Evolutionary conservation across 129 eudicot species (phyloP).

Genomic region (Arctium lappa): DNA sequence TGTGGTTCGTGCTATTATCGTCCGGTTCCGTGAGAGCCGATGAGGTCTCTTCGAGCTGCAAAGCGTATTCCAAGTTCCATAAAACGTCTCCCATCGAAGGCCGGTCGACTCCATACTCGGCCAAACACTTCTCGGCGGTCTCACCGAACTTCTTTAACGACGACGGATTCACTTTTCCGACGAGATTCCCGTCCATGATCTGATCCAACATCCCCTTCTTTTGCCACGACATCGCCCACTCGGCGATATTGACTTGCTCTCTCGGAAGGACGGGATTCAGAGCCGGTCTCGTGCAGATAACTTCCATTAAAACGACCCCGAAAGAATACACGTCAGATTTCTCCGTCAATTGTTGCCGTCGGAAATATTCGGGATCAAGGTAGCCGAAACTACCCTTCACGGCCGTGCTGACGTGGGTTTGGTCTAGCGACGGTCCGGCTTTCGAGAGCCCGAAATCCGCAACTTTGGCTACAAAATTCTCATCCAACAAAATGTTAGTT

Average conservation of each 20-base stretch:
- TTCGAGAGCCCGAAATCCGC: conserved; percentile 86
- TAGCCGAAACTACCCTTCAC: conserved; percentile 54
- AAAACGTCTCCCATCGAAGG: conserved; percentile 86
- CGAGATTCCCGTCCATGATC: conserved; percentile 49
- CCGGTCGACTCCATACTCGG: conserved; percentile 64
- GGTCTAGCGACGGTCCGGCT: conserved; percentile 73
- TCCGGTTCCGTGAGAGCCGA: conserved; percentile 29
- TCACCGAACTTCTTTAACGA: conserved; percentile 60
- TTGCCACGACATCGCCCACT: conserved; percentile 85
- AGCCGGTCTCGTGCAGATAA: conserved; percentile 67
- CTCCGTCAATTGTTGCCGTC: conserved; percentile 28
- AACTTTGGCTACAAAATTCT: conserved; percentile 66
- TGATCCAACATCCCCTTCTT: conserved; percentile 52
- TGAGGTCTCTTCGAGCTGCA: conserved; percentile 74
- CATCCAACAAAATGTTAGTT: conserved; percentile 74
- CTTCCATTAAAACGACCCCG: conserved; percentile 78
- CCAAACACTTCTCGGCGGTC: conserved; percentile 80
- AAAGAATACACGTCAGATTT: conserved; percentile 42
- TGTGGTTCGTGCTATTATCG: conserved; percentile 41
- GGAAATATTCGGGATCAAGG: conserved; percentile 37
- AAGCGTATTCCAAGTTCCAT: conserved; percentile 75
- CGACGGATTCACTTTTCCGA: conserved; percentile 40
- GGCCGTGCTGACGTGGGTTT: conserved; percentile 85
- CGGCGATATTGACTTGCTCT: conserved; percentile 81
- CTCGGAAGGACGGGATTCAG: conserved; percentile 75